Base-by-base conservation (phyloP, 257 asterid species). In the Solanum arcanum region DNA sequence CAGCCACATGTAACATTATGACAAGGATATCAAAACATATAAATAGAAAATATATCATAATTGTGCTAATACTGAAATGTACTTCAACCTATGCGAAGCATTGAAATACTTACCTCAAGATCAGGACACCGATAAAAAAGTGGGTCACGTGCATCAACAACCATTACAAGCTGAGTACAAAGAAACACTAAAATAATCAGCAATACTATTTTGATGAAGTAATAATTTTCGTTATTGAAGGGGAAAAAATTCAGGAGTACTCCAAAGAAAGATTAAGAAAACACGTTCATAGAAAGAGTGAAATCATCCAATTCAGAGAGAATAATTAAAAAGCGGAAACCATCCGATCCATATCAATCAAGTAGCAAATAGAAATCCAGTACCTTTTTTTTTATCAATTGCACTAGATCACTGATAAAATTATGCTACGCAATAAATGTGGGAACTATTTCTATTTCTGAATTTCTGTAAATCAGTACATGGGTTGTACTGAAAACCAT, bases 81-180 rank as follows among this genome's bases (percentile, higher is more conserved):
- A 68, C 31, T 83, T 82, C 83, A 83, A 81, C 60, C 4, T 27
- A 29, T 80, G 69, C 1, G 68, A 80, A 80, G 44, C 44, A 82
- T 33, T 77, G 33, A 46, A 59, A 46, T 35, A 88, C 64, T 91
- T 92, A 97, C 99, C 98, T 97, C 99, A 87, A 97, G 95, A 92
- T 97, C 99, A 86, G 99, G 98, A 92, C 98, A 97, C 64, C 98
- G 98, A 88, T 97, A 97, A 88, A 97, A 97, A 86, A 97, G 95
- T 5, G 99, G 99, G 90, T 97, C 94, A 88, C 99, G 93, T 69
- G 99, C 98, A 92, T 97, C 99, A 92, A 97, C 99, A 88, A 97
- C 98, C 98, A 94, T 95, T 88, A 95, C 98, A 88, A 97, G 93
- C 99, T 96, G 91, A 87, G 85, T 70, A 75, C 81, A 88, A 74